These are phyloP conservation scores for Mrakia hoshinonis DNA, from an alignment of 768 basidiomycete genomes.

Conservation along the genomic window DNA sequence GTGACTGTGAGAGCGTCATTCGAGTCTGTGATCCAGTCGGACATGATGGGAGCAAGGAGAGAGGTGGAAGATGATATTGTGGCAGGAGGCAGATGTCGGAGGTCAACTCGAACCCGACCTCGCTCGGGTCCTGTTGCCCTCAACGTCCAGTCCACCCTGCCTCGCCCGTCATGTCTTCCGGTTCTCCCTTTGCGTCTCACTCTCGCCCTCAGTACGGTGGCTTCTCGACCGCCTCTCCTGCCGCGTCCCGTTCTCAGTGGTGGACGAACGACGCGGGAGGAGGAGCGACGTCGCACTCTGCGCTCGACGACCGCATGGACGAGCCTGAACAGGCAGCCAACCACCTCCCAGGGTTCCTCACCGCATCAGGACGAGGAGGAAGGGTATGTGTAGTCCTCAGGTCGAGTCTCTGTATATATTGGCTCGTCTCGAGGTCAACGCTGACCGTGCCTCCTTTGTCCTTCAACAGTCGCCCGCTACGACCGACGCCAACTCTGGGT, in stretches of 20 bases:
- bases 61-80: too few relatives aligned
- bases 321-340: conserved; percentile 15
- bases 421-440: not conserved
- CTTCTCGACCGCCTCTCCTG: not conserved
- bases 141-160: too few relatives aligned
- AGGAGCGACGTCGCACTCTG: not conserved
- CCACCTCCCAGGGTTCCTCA: conserved; percentile 26
- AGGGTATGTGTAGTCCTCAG: too few relatives aligned
- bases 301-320: conserved; percentile 26
- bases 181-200: not conserved
- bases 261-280: not conserved
- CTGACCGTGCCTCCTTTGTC: not conserved
- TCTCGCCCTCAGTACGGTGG: not conserved
- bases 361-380: conserved; percentile 3
- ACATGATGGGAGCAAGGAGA: not conserved
- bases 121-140: too few relatives aligned
- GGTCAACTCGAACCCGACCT: too few relatives aligned
- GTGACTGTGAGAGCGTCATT: conserved; percentile 68
- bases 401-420: not conserved
- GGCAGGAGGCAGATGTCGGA: too few relatives aligned
- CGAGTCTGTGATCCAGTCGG: conserved; percentile 66
- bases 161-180: not conserved
- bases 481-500: not conserved
- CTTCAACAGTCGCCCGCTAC: not conserved
- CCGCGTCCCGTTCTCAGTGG: conserved; percentile 6